Evolutionary conservation across 129 eudicot species (phyloP).

Genomic region (Chrysanthemum makinoi): DNA sequence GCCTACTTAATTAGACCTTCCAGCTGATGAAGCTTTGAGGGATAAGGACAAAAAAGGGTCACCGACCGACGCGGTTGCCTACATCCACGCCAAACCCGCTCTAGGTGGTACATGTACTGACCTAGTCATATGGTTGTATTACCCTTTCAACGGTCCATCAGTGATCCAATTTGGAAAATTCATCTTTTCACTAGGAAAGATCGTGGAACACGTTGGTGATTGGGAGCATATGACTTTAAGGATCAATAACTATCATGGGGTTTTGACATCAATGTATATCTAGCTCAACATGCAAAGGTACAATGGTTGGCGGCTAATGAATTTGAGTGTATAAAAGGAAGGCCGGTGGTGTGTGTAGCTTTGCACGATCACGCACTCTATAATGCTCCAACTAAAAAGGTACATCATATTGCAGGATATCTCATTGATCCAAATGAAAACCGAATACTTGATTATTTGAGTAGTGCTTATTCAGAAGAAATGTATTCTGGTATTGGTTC

Average conservation of each 20-base stretch:
- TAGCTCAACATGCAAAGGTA: too few relatives aligned
- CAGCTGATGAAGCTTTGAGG: neutral
- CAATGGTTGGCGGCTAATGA: neutral
- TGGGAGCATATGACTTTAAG: too few relatives aligned
- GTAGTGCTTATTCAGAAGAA: too few relatives aligned
- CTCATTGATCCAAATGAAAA: neutral
- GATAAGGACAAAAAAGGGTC: constrained; percentile 30
- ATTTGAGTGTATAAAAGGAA: constrained; percentile 18
- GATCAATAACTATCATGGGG: constrained; percentile 13
- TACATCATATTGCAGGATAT: neutral
- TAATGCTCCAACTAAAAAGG: neutral
- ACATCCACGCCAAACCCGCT: constrained; percentile 37
- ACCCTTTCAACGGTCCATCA: constrained; percentile 46
- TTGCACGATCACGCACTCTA: constrained; percentile 37
- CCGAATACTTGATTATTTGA: neutral
- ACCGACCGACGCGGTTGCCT: constrained; percentile 11
- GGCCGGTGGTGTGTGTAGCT: constrained; percentile 32
- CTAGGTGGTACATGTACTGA: constrained; percentile 29
- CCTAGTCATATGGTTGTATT: constrained; percentile 43
- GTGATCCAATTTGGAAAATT: too few relatives aligned
- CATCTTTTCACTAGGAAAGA: too few relatives aligned
- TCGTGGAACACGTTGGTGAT: too few relatives aligned
- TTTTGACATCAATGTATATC: neutral
- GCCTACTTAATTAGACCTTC: constrained; percentile 36
- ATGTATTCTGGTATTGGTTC: too few relatives aligned